Percentiles rank a stretch among this genome's conserved stretches.
Evolutionary conservation across 768 basidiomycete species (phyloP).

Genomic region (Psilocybe cyanescens): DNA sequence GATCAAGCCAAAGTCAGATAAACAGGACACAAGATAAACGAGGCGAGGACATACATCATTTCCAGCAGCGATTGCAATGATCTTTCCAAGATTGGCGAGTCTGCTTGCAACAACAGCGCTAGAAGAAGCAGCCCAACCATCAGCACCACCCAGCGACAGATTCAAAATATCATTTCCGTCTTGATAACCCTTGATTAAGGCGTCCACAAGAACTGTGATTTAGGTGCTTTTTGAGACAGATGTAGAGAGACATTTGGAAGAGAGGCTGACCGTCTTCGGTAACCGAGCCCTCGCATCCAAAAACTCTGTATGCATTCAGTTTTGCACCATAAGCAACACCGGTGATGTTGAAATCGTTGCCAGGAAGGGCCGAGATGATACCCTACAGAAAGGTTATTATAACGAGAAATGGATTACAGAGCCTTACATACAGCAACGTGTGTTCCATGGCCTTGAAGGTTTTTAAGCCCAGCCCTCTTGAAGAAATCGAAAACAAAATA

Average conservation of each 20-base stretch:
- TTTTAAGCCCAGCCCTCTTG: no score
- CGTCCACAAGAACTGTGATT: no score
- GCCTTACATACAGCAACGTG: slow-evolving; percentile 42
- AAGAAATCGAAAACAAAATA: neutral
- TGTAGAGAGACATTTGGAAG: slow-evolving; percentile 1
- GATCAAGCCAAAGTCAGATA: neutral
- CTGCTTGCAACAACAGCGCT: slow-evolving; percentile 60
- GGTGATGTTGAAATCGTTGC: slow-evolving; percentile 65
- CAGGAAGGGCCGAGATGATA: slow-evolving; percentile 65
- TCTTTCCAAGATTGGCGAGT: slow-evolving; percentile 57
- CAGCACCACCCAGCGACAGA: no score
- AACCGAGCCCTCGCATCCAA: slow-evolving; percentile 58
- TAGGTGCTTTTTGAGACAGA: no score
- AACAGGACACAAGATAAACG: neutral
- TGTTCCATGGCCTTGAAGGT: slow-evolving; percentile 48
- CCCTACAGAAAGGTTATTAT: slow-evolving; percentile 33
- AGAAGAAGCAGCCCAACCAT: slow-evolving; percentile 36
- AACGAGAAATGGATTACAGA: neutral
- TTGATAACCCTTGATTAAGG: no score
- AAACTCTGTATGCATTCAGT: slow-evolving; percentile 59
- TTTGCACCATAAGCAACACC: slow-evolving; percentile 70
- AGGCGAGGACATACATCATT: slow-evolving; percentile 37
- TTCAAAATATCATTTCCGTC: no score
- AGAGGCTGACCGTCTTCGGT: slow-evolving; percentile 50
- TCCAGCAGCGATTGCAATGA: slow-evolving; percentile 68